phyloP scores from a whole-genome alignment of 768 basidiomycete species.

The Boletus reticuloceps region DNA sequence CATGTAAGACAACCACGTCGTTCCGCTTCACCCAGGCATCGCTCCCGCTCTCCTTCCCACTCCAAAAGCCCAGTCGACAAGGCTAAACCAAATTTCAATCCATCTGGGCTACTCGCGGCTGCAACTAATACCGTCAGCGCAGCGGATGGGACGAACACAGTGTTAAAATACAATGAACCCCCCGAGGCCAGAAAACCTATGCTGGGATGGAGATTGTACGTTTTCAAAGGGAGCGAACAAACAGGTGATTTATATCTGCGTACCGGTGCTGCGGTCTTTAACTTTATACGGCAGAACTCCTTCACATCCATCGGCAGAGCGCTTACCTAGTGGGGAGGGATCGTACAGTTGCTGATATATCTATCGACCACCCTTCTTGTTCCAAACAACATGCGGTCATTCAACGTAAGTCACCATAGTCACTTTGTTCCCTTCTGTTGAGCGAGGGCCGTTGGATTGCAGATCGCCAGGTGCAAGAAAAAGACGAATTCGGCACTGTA shows the following conservation, averaged over 20 bases:
- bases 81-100: constrained; percentile 84
- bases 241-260: constrained; percentile 57
- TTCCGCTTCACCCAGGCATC: constrained; percentile 53
- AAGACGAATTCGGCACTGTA: constrained; percentile 80
- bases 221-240: constrained; percentile 95
- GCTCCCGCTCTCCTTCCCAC: constrained; percentile 40
- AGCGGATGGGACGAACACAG: constrained; percentile 70
- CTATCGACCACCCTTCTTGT: constrained; percentile 93
- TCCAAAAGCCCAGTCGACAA: constrained; percentile 52
- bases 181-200: constrained; percentile 94
- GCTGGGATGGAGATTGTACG: constrained; percentile 91
- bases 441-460: constrained; percentile 3
- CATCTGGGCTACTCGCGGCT: constrained; percentile 89
- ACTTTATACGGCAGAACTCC: constrained; percentile 54
- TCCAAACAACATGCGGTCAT: constrained; percentile 99
- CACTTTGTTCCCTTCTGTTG: background rate
- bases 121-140: constrained; percentile 90
- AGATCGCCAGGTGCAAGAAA: constrained; percentile 84
- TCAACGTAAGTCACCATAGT: constrained; percentile 58
- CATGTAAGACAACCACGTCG: constrained; percentile 40
- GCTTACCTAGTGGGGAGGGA: constrained; percentile 94
- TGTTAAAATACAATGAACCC: constrained; percentile 97
- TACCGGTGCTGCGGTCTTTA: background rate
- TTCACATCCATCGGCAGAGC: constrained; percentile 92
- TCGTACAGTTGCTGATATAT: constrained; percentile 78